phyloP scores from a whole-genome alignment of 2,329 filamentous ascomycete genomes.

The Fulvia fulva region DNA sequence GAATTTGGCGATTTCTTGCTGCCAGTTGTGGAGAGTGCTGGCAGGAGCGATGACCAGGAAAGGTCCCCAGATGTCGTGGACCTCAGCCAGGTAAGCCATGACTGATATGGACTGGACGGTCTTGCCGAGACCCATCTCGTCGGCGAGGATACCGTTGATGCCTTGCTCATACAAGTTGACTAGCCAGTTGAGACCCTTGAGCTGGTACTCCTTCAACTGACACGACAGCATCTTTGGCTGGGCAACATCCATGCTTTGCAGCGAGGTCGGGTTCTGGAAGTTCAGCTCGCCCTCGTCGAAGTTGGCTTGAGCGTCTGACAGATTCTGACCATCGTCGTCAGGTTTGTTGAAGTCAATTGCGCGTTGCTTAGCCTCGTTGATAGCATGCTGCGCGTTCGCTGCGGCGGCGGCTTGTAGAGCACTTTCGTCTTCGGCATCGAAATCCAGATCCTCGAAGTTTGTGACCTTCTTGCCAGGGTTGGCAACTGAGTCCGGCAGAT shows the following conservation, averaged over 20 bases:
- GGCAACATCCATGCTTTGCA: slow-evolving; percentile 89
- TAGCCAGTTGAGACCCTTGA: slow-evolving; percentile 98
- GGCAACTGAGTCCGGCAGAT: slow-evolving; percentile 46
- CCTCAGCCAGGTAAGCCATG: slow-evolving; percentile 96
- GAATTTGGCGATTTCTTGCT: slow-evolving; percentile 94
- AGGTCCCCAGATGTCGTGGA: slow-evolving; percentile 96
- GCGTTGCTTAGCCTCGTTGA: slow-evolving; percentile 89
- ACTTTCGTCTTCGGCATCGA: slow-evolving; percentile 90
- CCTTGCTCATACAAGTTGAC: slow-evolving; percentile 98
- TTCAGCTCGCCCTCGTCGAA: slow-evolving; percentile 98
- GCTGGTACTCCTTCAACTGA: slow-evolving; percentile 95
- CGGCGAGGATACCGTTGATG: slow-evolving; percentile 97
- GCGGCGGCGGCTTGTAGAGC: slow-evolving; percentile 77
- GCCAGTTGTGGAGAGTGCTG: slow-evolving; percentile 97
- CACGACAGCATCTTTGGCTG: slow-evolving; percentile 92
- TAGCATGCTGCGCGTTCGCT: slow-evolving; percentile 93
- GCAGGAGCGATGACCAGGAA: slow-evolving; percentile 95
- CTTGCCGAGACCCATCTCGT: slow-evolving; percentile 99
- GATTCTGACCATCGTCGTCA: slow-evolving; percentile 52
- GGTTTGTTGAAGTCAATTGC: slow-evolving; percentile 84
- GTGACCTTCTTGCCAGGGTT: slow-evolving; percentile 69
- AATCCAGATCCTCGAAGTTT: slow-evolving; percentile 90
- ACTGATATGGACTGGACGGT: slow-evolving; percentile 98
- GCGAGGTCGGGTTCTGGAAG: slow-evolving; percentile 95
- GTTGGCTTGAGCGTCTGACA: slow-evolving; percentile 37